These are phyloP conservation scores for Bimuria novae-zelandiae DNA, from an alignment of 2,329 filamentous ascomycete genomes.

Conservation along the genomic window DNA sequence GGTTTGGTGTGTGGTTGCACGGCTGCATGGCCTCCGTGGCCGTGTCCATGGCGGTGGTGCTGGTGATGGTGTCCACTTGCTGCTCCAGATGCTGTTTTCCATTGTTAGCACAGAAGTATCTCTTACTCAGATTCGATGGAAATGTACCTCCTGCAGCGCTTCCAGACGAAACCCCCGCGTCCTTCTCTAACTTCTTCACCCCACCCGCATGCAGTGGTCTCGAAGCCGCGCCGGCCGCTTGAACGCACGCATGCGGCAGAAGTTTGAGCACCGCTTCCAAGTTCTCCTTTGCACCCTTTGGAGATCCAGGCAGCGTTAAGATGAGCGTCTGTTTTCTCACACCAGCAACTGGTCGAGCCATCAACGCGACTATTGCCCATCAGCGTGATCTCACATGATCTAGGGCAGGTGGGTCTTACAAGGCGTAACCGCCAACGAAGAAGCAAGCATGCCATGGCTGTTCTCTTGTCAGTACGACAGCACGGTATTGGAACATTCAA, in stretches of 20 bases:
- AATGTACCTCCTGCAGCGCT: slow-evolving; percentile 20
- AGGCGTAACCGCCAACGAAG: slow-evolving; percentile 83
- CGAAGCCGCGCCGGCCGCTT: slow-evolving; percentile 83
- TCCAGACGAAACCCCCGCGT: slow-evolving; percentile 63
- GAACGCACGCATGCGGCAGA: slow-evolving; percentile 92
- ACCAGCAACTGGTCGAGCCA: slow-evolving; percentile 92
- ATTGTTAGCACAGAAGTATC: background rate
- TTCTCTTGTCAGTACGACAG: slow-evolving; percentile 15
- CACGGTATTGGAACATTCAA: background rate
- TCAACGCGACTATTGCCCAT: slow-evolving; percentile 76
- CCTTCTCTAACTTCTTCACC: slow-evolving; percentile 79
- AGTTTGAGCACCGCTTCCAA: slow-evolving; percentile 85
- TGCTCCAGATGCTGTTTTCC: slow-evolving; percentile 23
- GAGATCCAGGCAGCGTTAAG: slow-evolving; percentile 88
- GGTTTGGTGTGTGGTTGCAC: slow-evolving; percentile 73
- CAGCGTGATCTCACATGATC: slow-evolving; percentile 12
- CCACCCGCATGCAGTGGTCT: slow-evolving; percentile 79
- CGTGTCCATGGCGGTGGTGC: slow-evolving; percentile 66
- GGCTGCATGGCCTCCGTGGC: slow-evolving; percentile 55
- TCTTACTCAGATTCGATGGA: no score
- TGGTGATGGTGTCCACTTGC: slow-evolving; percentile 45
- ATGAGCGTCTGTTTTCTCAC: slow-evolving; percentile 81
- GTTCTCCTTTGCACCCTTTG: slow-evolving; percentile 94
- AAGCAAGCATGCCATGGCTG: slow-evolving; percentile 87
- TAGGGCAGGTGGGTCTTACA: slow-evolving; percentile 65